phyloP scores from a whole-genome alignment of 2,329 filamentous ascomycete genomes.

The Mollisiaceae sp. region DNA sequence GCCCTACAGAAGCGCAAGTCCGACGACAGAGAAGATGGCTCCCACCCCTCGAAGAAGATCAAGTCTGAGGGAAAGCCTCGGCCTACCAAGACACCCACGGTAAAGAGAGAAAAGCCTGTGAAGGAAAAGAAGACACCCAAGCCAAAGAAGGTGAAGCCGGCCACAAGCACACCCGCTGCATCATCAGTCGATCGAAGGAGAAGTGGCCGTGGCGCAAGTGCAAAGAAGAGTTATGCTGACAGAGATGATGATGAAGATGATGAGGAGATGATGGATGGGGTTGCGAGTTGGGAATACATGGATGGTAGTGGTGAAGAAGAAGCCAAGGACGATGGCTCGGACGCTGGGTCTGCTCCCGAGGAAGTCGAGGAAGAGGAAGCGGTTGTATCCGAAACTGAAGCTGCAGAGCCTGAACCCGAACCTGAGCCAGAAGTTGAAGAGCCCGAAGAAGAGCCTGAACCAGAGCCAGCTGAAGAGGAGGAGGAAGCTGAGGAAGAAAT shows the following conservation, averaged over 20 bases:
- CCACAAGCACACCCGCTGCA: slow-evolving; percentile 24
- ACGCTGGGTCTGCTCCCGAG: slow-evolving; percentile 41
- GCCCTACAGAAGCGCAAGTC: slow-evolving; percentile 40
- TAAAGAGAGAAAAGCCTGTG: slow-evolving; percentile 38
- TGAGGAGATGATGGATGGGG: slow-evolving; percentile 45
- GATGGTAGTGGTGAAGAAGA: slow-evolving; percentile 43
- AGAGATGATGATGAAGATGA: slow-evolving; percentile 49
- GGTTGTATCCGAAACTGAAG: not conserved
- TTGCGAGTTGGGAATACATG: slow-evolving; percentile 45
- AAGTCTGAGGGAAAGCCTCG: slow-evolving; percentile 28
- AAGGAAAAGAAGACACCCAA: slow-evolving; percentile 41
- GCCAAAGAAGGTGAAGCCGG: slow-evolving; percentile 34
- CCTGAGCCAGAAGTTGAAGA: slow-evolving; percentile 38
- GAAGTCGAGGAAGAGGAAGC: slow-evolving; percentile 15
- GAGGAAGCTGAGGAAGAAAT: slow-evolving; percentile 33
- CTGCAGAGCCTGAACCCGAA: slow-evolving; percentile 34
- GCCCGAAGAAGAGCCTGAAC: slow-evolving; percentile 28
- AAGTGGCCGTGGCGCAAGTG: slow-evolving; percentile 47
- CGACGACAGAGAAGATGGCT: slow-evolving; percentile 35
- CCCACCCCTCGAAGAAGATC: slow-evolving; percentile 27
- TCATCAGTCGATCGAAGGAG: slow-evolving; percentile 41
- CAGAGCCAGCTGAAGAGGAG: slow-evolving; percentile 27
- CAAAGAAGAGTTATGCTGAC: slow-evolving; percentile 44
- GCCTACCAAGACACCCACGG: slow-evolving; percentile 26
- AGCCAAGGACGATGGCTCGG: slow-evolving; percentile 40